phyloP scores from a whole-genome alignment of 352 stramenopile species.

The Vaucheria bursata region DNA sequence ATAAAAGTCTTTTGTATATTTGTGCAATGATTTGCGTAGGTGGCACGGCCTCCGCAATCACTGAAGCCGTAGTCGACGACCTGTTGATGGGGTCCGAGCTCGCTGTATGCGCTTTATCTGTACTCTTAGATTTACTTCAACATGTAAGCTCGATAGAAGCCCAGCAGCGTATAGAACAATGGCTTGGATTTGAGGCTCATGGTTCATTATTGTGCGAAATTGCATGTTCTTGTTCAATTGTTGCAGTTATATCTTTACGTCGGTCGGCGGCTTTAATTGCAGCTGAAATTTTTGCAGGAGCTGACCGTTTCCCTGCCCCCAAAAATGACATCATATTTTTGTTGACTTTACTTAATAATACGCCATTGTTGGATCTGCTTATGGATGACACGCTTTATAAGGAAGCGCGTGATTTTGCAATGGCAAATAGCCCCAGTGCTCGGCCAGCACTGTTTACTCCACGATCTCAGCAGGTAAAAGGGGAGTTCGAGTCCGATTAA shows the following conservation, averaged over 20 bases:
- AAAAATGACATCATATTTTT: too few species aligned
- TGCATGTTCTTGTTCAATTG: slow-evolving; percentile 20
- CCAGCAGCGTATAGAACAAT: not conserved
- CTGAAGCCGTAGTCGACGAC: slow-evolving; percentile 20
- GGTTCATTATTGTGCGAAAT: not conserved
- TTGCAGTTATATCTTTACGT: slow-evolving; percentile 18
- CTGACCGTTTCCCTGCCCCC: too few species aligned
- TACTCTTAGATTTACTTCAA: slow-evolving; percentile 24
- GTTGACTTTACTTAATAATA: too few species aligned
- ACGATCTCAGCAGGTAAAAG: too few species aligned
- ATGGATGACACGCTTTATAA: not conserved
- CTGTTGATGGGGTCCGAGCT: slow-evolving; percentile 28
- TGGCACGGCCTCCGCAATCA: slow-evolving; percentile 18
- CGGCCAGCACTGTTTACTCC: too few species aligned
- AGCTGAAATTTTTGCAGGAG: too few species aligned
- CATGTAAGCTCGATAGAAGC: not conserved
- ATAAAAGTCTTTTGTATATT: too few species aligned
- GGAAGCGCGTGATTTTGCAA: too few species aligned
- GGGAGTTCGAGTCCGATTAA: too few species aligned
- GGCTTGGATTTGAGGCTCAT: not conserved
- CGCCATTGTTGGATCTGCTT: not conserved
- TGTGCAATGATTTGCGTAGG: slow-evolving; percentile 1
- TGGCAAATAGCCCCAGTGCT: too few species aligned
- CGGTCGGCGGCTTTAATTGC: not conserved
- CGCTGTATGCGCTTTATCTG: slow-evolving; percentile 12